Conservation (phyloP, 495 filamentous ascomycete genomes). For the Bombardia bombarda region DNA sequence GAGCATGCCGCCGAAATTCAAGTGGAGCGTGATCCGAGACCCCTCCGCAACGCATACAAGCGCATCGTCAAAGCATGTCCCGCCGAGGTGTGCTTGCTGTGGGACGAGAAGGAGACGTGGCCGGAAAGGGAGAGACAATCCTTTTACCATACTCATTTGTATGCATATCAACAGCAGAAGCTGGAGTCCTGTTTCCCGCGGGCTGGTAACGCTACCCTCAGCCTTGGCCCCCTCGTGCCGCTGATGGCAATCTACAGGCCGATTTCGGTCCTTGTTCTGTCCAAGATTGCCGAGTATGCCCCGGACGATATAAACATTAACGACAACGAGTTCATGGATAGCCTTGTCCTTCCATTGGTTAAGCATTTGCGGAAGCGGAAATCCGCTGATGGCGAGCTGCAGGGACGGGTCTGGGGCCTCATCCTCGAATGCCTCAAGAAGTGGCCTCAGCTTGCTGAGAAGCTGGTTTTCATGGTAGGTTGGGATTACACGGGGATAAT, state of each 20-base stretch:
- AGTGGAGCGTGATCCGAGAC: slow-evolving; percentile 6
- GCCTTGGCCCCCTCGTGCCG: neutral
- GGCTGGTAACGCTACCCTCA: neutral
- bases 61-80: slow-evolving; percentile 12
- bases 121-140: neutral
- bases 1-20: neutral
- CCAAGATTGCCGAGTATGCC: neutral
- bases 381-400: neutral
- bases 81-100: slow-evolving; percentile 3
- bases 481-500: neutral
- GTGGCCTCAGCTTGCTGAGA: slow-evolving; percentile 1
- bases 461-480: neutral
- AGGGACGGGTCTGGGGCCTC: neutral
- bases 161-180: neutral
- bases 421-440: slow-evolving; percentile 2
- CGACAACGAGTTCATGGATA: slow-evolving; percentile 4
- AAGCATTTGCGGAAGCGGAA: slow-evolving; percentile 1
- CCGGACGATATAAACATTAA: too few species aligned
- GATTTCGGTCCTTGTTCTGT: neutral
- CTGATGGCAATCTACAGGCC: neutral
- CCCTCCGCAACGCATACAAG: slow-evolving; percentile 11
- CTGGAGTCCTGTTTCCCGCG: neutral
- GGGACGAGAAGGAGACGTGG: neutral
- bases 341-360: slow-evolving; percentile 4
- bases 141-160: neutral